These are phyloP conservation scores for Aspergillus vadensis DNA, from an alignment of 2,329 filamentous ascomycete species.

Conservation along the genomic window DNA sequence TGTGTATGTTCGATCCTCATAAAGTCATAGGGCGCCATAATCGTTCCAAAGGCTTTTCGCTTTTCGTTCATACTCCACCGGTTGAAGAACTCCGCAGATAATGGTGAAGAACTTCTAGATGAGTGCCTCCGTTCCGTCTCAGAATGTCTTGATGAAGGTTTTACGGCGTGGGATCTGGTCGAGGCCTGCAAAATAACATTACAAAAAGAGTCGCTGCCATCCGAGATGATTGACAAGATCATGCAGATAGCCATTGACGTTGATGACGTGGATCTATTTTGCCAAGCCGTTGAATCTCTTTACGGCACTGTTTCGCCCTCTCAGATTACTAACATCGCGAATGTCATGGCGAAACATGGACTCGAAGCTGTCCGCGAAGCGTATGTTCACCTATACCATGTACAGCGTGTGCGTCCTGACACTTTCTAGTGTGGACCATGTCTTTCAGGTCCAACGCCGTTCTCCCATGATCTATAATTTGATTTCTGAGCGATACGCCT, in stretches of 20 bases:
- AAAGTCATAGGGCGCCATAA: background rate
- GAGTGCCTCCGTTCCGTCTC: background rate
- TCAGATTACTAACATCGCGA: background rate
- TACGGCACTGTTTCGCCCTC: background rate
- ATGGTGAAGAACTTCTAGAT: background rate
- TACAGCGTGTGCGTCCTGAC: background rate
- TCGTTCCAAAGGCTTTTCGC: background rate
- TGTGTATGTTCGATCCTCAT: background rate
- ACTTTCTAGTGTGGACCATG: background rate
- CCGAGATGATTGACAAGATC: background rate
- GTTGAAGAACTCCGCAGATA: background rate
- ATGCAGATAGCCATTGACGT: background rate
- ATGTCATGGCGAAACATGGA: background rate
- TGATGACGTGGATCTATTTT: background rate
- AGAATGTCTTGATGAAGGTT: background rate
- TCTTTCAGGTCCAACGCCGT: background rate
- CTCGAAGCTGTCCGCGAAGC: background rate
- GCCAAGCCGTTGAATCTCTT: background rate
- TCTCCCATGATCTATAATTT: no score
- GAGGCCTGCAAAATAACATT: background rate
- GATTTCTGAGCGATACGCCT: no score
- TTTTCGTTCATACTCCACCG: background rate
- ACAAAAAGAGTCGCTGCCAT: no score
- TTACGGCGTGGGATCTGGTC: background rate
- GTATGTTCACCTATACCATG: background rate